Conservation (phyloP, 371 early-diverging fungal genomes). For the Mucor lusitanicus region DNA sequence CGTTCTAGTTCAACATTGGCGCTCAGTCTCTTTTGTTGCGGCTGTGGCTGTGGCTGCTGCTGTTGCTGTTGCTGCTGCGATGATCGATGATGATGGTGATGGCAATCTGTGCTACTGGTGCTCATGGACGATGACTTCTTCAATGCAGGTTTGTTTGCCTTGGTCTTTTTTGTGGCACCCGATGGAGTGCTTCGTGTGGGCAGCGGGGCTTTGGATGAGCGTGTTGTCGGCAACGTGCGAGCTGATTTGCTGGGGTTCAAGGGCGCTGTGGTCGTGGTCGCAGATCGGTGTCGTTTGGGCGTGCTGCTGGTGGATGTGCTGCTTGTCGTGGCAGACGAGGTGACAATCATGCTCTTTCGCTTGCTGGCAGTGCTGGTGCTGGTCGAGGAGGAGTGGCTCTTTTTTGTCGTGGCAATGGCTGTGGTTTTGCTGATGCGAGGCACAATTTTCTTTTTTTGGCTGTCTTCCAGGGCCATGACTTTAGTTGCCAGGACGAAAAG, state of each 20-base stretch:
- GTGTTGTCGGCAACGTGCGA: not conserved
- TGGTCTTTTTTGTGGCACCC: not conserved
- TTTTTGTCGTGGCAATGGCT: not conserved
- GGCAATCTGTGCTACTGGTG: not conserved
- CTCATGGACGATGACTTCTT: conserved; percentile 7
- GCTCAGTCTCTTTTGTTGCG: not conserved
- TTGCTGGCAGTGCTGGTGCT: not conserved
- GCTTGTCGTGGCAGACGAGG: not conserved
- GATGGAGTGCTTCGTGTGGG: conserved; percentile 14
- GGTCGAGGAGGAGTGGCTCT: not conserved
- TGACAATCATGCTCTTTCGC: conserved; percentile 2
- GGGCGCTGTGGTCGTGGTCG: not conserved
- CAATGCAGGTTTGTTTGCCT: not conserved
- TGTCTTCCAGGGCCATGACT: conserved; percentile 15
- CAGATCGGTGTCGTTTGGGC: conserved; percentile 5
- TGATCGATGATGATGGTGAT: not conserved
- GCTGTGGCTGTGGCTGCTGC: not conserved
- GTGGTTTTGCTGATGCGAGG: conserved; percentile 2
- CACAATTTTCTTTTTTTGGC: not conserved
- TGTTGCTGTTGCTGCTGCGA: not conserved
- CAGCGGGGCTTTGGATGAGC: not conserved
- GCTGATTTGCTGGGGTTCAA: conserved; percentile 19
- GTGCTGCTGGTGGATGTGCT: not conserved
- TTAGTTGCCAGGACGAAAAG: conserved; percentile 72
- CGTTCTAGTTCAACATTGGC: conserved; percentile 6